phyloP scores from a whole-genome alignment of 371 early-diverging fungal species.

The Mortierella sp. region DNA sequence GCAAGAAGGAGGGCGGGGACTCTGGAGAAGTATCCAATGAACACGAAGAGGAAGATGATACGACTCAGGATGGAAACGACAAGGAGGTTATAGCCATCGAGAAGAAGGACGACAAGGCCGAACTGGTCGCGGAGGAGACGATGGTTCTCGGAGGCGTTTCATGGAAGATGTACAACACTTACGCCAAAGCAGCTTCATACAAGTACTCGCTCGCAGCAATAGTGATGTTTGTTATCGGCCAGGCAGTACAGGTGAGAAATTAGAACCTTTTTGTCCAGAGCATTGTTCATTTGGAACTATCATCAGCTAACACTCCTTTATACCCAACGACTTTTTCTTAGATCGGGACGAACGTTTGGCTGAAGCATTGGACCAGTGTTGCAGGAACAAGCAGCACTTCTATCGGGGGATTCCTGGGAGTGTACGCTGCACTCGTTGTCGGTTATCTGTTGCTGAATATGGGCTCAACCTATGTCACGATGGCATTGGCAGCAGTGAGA shows the following conservation, averaged over 20 bases:
- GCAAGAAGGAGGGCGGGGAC: not conserved
- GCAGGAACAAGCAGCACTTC: constrained; percentile 6
- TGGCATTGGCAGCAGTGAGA: constrained; percentile 42
- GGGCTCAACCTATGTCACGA: constrained; percentile 39
- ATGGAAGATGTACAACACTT: constrained; percentile 63
- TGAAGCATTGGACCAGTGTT: constrained; percentile 65
- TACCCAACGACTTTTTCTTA: not conserved
- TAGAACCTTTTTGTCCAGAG: too few species aligned
- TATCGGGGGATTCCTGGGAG: constrained; percentile 31
- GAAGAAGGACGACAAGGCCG: constrained; percentile 42
- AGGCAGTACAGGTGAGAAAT: constrained; percentile 25
- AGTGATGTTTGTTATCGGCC: constrained; percentile 18
- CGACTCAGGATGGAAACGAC: constrained; percentile 32
- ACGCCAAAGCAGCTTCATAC: constrained; percentile 64
- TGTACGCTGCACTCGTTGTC: constrained; percentile 42
- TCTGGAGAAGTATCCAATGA: constrained; percentile 23
- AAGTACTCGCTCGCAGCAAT: constrained; percentile 21
- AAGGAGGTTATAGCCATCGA: constrained; percentile 6
- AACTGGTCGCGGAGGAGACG: constrained; percentile 68
- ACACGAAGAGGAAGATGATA: constrained; percentile 15
- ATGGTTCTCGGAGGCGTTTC: constrained; percentile 70
- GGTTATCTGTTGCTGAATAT: constrained; percentile 23
- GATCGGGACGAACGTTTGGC: constrained; percentile 65
- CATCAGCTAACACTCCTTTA: too few species aligned
- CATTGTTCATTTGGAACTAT: too few species aligned